phyloP scores from a whole-genome alignment of 2,329 filamentous ascomycete genomes.

The Rhytidhysteron rufulum region DNA sequence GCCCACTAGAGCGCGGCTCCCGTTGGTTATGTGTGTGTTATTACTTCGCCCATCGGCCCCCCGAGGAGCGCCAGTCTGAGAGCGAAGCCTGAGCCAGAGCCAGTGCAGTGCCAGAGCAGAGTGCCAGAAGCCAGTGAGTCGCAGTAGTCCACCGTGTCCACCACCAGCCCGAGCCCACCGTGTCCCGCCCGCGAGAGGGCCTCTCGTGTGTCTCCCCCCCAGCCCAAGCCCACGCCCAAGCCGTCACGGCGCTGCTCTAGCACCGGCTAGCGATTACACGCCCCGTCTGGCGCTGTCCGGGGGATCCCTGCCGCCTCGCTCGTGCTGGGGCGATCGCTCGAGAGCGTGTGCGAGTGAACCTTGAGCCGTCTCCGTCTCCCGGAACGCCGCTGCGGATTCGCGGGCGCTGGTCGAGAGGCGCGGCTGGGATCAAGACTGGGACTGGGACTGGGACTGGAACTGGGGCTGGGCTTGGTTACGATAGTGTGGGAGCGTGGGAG shows the following conservation, averaged over 20 bases:
- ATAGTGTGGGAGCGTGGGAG: too few species aligned
- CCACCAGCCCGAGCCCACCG: not conserved
- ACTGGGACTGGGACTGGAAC: not conserved
- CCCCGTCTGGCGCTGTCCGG: not conserved
- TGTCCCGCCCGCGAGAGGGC: not conserved
- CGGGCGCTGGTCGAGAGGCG: not conserved
- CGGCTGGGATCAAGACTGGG: too few species aligned
- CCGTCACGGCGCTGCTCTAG: not conserved
- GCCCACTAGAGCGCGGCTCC: conserved; percentile 3
- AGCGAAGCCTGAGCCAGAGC: too few species aligned
- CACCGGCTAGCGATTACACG: not conserved
- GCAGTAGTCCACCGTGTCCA: too few species aligned
- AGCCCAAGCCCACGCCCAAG: not conserved
- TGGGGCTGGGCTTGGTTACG: too few species aligned
- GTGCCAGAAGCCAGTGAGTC: too few species aligned
- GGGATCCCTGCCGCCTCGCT: not conserved
- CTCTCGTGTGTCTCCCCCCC: not conserved
- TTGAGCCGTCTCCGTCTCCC: not conserved
- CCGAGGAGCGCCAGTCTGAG: not conserved
- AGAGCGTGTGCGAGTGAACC: too few species aligned
- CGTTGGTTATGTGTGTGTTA: conserved; percentile 2
- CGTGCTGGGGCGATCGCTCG: not conserved
- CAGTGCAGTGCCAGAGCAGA: too few species aligned
- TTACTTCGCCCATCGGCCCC: not conserved
- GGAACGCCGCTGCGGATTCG: conserved; percentile 1